Conservation (phyloP, 1,284 basidiomycete species). For the Irpex lacteus region DNA sequence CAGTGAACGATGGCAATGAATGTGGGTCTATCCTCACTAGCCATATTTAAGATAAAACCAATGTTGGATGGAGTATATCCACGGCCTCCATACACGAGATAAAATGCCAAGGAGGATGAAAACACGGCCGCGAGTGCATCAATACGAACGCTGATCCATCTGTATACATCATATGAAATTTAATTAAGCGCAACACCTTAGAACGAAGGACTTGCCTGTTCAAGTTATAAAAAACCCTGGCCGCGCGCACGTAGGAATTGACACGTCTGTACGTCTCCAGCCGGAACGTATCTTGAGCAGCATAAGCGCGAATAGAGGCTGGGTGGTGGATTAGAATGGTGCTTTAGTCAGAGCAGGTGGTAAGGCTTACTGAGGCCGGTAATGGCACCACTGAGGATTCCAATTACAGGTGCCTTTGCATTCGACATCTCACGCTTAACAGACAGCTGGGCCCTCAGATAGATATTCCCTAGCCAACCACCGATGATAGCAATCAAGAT, state of each 20-base stretch:
- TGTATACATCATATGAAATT: slow-evolving; percentile 3
- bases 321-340: background rate
- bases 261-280: slow-evolving; percentile 44
- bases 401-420: slow-evolving; percentile 59
- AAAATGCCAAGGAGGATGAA: slow-evolving; percentile 45
- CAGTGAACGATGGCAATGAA: background rate
- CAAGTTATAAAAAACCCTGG: slow-evolving; percentile 50
- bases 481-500: slow-evolving; percentile 40
- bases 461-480: slow-evolving; percentile 41
- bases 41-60: slow-evolving; percentile 46
- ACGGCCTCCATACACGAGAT: slow-evolving; percentile 39
- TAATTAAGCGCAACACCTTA: too few species aligned
- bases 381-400: slow-evolving; percentile 65
- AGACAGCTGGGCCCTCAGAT: slow-evolving; percentile 70
- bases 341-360: too few species aligned
- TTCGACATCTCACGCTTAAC: slow-evolving; percentile 73
- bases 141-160: slow-evolving; percentile 56
- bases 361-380: slow-evolving; percentile 52
- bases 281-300: slow-evolving; percentile 46
- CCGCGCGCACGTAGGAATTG: slow-evolving; percentile 44
- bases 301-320: slow-evolving; percentile 65
- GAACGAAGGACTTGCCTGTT: slow-evolving; percentile 28
- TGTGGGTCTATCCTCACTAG: slow-evolving; percentile 24
- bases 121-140: slow-evolving; percentile 43
- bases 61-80: slow-evolving; percentile 36